Percentiles rank a stretch among this genome's conserved stretches.
Conservation (phyloP, 495 filamentous ascomycete species). For the Xylaria castorea region DNA sequence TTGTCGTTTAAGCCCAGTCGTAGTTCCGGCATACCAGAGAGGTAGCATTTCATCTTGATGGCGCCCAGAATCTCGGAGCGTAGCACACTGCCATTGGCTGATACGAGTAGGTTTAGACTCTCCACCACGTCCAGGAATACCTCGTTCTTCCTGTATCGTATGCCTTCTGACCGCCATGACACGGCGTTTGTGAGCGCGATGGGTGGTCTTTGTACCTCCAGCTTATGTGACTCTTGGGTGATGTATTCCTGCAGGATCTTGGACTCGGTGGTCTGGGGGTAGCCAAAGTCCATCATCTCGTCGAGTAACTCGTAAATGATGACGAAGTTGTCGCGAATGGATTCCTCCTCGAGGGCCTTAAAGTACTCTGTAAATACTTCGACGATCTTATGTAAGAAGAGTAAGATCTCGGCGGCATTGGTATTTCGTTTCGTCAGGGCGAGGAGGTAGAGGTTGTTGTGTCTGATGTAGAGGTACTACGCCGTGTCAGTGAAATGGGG, state of each 20-base stretch:
- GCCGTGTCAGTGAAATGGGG: neutral
- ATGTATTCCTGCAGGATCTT: slow-evolving; percentile 99
- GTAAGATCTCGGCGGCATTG: slow-evolving; percentile 97
- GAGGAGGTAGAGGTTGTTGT: slow-evolving; percentile 99
- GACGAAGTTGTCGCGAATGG: slow-evolving; percentile 99
- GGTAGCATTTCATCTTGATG: slow-evolving; percentile 99
- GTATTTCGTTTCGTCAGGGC: slow-evolving; percentile 98
- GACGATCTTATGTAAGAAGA: slow-evolving; percentile 97
- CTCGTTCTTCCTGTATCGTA: slow-evolving; percentile 99
- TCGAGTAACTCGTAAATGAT: slow-evolving; percentile 99
- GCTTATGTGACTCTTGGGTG: slow-evolving; percentile 98
- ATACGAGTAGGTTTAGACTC: slow-evolving; percentile 94
- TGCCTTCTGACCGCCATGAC: slow-evolving; percentile 96
- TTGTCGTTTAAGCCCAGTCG: slow-evolving; percentile 97
- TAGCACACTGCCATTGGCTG: slow-evolving; percentile 92
- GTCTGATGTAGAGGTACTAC: slow-evolving; percentile 98
- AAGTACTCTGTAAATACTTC: slow-evolving; percentile 99
- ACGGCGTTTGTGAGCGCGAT: slow-evolving; percentile 99
- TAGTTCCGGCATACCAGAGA: slow-evolving; percentile 98
- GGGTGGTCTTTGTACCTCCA: slow-evolving; percentile 98
- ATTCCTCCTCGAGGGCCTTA: slow-evolving; percentile 98
- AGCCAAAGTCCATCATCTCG: slow-evolving; percentile 99
- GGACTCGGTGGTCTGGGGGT: slow-evolving; percentile 97
- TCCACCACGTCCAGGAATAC: slow-evolving; percentile 98
- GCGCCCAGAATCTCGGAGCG: slow-evolving; percentile 97